Percentiles rank a stretch among this genome's conserved stretches.
These are phyloP conservation scores for Podila clonocystis DNA, from an alignment of 192 early-diverging fungal species.

Conservation along the genomic window DNA sequence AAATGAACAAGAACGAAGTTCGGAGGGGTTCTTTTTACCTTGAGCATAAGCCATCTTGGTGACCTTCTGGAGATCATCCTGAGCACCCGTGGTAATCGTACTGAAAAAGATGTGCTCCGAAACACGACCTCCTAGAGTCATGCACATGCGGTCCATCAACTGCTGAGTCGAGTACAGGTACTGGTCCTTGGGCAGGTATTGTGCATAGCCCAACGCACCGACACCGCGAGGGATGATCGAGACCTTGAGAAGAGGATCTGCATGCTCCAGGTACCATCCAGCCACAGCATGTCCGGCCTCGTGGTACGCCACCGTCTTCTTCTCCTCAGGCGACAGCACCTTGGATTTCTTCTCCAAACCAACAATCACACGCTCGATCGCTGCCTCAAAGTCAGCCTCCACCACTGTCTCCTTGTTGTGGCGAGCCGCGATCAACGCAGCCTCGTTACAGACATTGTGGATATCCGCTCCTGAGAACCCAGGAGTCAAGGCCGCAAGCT, in stretches of 20 bases:
- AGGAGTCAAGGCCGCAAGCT: constrained; percentile 95
- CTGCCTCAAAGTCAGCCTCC: constrained; percentile 94
- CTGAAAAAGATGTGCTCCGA: constrained; percentile 95
- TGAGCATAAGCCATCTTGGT: constrained; percentile 98
- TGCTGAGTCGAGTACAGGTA: constrained; percentile 94
- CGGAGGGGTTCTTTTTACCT: constrained; percentile 18
- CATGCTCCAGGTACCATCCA: constrained; percentile 97
- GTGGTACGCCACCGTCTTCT: constrained; percentile 99
- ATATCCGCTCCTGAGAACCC: constrained; percentile 99
- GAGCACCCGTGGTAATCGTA: constrained; percentile 95
- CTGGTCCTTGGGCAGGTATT: constrained; percentile 98
- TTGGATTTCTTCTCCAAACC: constrained; percentile 98
- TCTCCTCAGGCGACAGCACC: constrained; percentile 95
- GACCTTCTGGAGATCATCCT: constrained; percentile 97
- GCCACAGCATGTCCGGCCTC: constrained; percentile 99
- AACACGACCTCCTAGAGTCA: constrained; percentile 87
- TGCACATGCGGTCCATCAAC: constrained; percentile 92
- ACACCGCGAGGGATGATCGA: constrained; percentile 98
- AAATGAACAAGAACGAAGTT: too few species aligned
- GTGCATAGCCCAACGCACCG: constrained; percentile 98
- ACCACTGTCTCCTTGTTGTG: constrained; percentile 77
- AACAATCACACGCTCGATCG: constrained; percentile 98
- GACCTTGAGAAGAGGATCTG: constrained; percentile 97
- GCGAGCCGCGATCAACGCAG: constrained; percentile 97
- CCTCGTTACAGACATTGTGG: constrained; percentile 99